These are phyloP conservation scores for Tritrichomonas musculus DNA, from an alignment of 208 protist genomes.

Conservation along the genomic window DNA sequence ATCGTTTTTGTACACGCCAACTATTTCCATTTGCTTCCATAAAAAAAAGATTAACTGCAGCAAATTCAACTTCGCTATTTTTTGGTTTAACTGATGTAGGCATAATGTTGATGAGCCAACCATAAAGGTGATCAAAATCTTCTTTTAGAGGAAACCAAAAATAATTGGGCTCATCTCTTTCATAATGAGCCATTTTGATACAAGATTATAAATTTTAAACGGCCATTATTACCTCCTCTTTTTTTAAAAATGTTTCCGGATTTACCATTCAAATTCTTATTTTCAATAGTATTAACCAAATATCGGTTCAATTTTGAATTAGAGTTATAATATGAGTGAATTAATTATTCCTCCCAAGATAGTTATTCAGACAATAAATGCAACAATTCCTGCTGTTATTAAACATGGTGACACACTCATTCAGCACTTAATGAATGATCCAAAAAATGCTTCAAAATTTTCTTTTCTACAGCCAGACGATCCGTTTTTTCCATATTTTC, in stretches of 20 bases:
- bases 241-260: too few species aligned
- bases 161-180: too few species aligned
- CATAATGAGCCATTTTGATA: too few species aligned
- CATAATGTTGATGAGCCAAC: neutral
- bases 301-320: neutral
- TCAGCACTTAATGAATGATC: neutral
- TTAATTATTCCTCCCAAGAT: neutral
- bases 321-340: neutral
- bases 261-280: too few species aligned
- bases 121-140: neutral
- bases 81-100: neutral
- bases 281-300: neutral
- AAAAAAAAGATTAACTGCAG: conserved; percentile 43
- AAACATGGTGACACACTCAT: neutral
- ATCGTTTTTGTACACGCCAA: conserved; percentile 28
- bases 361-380: neutral
- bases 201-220: too few species aligned
- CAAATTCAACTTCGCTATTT: conserved; percentile 15
- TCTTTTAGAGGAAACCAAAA: neutral
- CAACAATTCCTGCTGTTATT: neutral
- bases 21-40: conserved; percentile 35
- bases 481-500: neutral
- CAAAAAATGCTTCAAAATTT: neutral
- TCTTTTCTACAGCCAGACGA: neutral
- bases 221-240: too few species aligned